Conservation (phyloP, 108 stramenopile species). For the Nannochloropsis salina region DNA sequence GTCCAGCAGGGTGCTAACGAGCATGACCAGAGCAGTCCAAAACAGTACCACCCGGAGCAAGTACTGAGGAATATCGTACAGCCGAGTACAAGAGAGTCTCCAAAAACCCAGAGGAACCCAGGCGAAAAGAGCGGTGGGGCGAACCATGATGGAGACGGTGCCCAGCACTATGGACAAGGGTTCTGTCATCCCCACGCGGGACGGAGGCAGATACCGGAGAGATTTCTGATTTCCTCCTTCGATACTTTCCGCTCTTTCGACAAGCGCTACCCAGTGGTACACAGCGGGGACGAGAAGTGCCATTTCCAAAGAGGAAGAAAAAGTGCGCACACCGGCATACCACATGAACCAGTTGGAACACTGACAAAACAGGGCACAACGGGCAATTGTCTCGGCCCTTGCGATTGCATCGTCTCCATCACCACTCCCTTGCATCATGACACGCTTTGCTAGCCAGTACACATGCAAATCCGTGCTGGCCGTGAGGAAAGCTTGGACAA, state of each 20-base stretch:
- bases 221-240: not conserved
- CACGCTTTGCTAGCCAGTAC: not conserved
- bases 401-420: not conserved
- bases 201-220: not conserved
- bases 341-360: constrained; percentile 11
- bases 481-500: constrained; percentile 1
- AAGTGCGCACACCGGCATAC: not conserved
- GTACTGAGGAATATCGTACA: not conserved
- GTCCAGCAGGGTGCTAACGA: not conserved
- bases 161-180: not conserved
- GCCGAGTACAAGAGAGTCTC: not conserved
- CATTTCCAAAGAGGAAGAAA: not conserved
- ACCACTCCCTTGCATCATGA: not conserved
- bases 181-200: not conserved
- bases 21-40: not conserved
- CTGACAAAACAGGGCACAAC: not conserved
- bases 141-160: not conserved
- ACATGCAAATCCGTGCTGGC: not conserved
- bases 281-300: not conserved
- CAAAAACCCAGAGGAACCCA: not conserved
- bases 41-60: not conserved
- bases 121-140: constrained; percentile 21
- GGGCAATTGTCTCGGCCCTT: not conserved
- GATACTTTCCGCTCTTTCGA: not conserved
- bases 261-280: not conserved